Base-by-base conservation (phyloP, 495 filamentous ascomycete species). In the Penicillium ochrochloron region DNA sequence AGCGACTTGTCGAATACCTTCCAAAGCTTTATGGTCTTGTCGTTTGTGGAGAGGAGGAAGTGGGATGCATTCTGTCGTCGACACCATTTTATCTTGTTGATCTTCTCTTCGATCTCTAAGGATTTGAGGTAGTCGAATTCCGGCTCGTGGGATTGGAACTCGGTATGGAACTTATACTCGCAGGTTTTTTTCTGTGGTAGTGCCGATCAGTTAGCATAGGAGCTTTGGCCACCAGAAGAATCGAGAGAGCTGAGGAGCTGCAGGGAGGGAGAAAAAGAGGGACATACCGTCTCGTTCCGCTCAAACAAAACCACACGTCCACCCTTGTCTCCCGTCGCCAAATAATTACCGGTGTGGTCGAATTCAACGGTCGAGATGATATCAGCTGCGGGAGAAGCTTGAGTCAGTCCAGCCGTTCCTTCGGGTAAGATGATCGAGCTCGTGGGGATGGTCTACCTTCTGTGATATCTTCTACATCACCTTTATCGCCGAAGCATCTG, bases 51-150 rank as follows among this genome's bases (percentile, higher is more conserved):
- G 50, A 99, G 89, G 29, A 99, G 89, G 78, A 97, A 99, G 80
- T 99, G 95, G 39, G 95, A 97, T 64, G 95, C 91, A 84, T 99
- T 99, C 77, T 97, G 93, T 78, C 95, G 88, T 70, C 91, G 88
- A 77, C 95, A 99, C 95, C 95, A 99, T 82, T 98, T 99, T 79
- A 99, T 99, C 84, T 99, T 99, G 85, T 99, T 99, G 85, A 99
- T 99, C 83, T 99, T 99, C 81, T 99, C 95, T 85, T 99, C 95
- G 69, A 99, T 99, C 81, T 99, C 95, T 62, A 99, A 85, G 23
- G 95, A 99, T 81, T 99, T 99, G 61, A 99, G 87, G 77, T 99
- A 99, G 75, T 99, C 95, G 77, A 99, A 99, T 77, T 99, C 95
- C 23, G 95, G 95, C 76, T 99, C 95, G 79, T 99, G 95, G 59